Percentiles rank a stretch among this genome's conserved stretches.
phyloP scores from a whole-genome alignment of 2,329 filamentous ascomycete genomes.

The Reticulascus tulasneorum region DNA sequence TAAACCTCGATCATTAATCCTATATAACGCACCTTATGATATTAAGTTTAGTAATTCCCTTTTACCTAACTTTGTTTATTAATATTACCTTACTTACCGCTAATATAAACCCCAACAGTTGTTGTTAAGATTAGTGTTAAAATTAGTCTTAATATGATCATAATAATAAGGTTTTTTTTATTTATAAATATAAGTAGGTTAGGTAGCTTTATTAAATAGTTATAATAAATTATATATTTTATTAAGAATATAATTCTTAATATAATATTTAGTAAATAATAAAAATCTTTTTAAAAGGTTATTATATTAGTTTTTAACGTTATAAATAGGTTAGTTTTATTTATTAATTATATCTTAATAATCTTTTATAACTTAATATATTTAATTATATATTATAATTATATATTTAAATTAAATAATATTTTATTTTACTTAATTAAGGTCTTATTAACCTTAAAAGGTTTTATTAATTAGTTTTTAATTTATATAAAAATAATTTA shows the following conservation, averaged over 20 bases:
- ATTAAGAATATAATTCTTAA: too few species aligned
- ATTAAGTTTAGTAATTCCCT: too few species aligned
- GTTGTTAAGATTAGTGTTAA: neutral
- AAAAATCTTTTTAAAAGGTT: neutral
- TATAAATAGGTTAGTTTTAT: conserved; percentile 4
- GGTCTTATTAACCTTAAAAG: conserved; percentile 15
- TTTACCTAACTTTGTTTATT: too few species aligned
- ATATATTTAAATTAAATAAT: neutral
- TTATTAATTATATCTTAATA: neutral
- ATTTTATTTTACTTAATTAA: neutral
- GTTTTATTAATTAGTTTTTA: conserved; percentile 18
- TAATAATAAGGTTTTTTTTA: neutral
- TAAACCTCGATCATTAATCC: neutral
- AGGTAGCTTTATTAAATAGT: neutral
- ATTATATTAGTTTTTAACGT: neutral
- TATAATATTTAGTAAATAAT: too few species aligned
- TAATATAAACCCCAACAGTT: too few species aligned
- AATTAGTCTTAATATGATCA: neutral
- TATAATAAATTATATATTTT: too few species aligned
- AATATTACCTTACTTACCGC: too few species aligned
- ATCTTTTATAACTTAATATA: conserved; percentile 4
- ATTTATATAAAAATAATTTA: conserved; percentile 23
- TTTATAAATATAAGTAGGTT: neutral
- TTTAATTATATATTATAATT: neutral
- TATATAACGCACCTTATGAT: neutral